These are phyloP conservation scores for Daldinia concentrica DNA, from an alignment of 495 filamentous ascomycete genomes.

Conservation along the genomic window DNA sequence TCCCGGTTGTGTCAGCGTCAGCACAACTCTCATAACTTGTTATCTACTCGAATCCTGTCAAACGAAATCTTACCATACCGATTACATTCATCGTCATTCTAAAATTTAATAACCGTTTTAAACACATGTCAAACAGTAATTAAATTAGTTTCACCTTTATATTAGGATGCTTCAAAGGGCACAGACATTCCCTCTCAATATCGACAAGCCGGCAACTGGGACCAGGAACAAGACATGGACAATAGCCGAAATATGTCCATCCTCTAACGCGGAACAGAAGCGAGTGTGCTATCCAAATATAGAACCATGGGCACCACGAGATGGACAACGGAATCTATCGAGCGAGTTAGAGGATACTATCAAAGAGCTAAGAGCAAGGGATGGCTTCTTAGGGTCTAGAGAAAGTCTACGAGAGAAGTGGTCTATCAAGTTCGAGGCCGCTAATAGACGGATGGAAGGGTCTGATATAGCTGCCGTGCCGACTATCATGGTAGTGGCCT, in stretches of 20 bases:
- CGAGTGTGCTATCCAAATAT: constrained; percentile 27
- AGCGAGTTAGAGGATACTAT: constrained; percentile 16
- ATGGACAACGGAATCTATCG: constrained; percentile 20
- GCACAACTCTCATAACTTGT: constrained; percentile 7
- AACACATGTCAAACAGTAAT: neutral
- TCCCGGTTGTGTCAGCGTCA: constrained; percentile 24
- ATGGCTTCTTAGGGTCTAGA: constrained; percentile 3
- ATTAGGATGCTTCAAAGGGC: constrained; percentile 21
- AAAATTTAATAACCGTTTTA: neutral
- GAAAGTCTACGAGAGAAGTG: constrained; percentile 13
- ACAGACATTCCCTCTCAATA: constrained; percentile 24
- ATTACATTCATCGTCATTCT: neutral
- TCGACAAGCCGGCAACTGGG: neutral
- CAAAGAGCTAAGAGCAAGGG: constrained; percentile 14
- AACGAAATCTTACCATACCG: neutral
- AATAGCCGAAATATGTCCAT: constrained; percentile 5
- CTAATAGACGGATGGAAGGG: constrained; percentile 11
- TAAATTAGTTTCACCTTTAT: neutral
- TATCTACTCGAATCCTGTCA: neutral
- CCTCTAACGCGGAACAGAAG: constrained; percentile 17
- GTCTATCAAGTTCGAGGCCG: constrained; percentile 26
- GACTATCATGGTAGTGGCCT: constrained; percentile 30
- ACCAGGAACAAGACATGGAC: constrained; percentile 20
- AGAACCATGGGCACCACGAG: constrained; percentile 17
- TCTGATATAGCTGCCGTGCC: constrained; percentile 15